A percentile compares a stretch with the other conserved stretches of the same genome.
phyloP scores from a whole-genome alignment of 2,329 filamentous ascomycete species.

The Ophiostoma australiae region DNA sequence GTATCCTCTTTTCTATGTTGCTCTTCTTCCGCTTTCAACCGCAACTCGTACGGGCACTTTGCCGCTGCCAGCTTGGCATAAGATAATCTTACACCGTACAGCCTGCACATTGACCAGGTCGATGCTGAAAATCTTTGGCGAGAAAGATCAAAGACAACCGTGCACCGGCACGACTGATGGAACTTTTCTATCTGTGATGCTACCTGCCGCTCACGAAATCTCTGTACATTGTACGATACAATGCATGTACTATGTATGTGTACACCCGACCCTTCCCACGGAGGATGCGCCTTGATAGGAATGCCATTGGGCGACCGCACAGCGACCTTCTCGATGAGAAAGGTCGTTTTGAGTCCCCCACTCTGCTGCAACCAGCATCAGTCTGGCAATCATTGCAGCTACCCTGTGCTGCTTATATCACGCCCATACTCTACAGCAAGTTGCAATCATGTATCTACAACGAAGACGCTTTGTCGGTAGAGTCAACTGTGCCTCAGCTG shows the following conservation, averaged over 20 bases:
- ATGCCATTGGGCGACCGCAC: neutral
- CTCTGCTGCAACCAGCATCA: neutral
- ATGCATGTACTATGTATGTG: neutral
- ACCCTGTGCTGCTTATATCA: too few species aligned
- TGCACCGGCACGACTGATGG: neutral
- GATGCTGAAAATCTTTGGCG: neutral
- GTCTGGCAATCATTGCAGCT: neutral
- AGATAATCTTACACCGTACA: conserved; percentile 2
- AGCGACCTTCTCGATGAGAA: neutral
- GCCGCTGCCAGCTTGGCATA: neutral
- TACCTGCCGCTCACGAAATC: neutral
- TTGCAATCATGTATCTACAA: too few species aligned
- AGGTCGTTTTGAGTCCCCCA: neutral
- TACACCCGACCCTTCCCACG: neutral
- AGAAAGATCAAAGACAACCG: neutral
- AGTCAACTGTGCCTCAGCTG: too few species aligned
- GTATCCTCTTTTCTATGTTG: neutral
- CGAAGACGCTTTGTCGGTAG: too few species aligned
- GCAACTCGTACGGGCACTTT: neutral
- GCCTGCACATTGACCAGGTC: neutral
- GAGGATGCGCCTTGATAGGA: neutral
- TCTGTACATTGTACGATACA: too few species aligned
- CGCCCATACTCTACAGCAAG: too few species aligned
- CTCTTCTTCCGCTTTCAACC: neutral
- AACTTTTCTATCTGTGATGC: neutral